Base-by-base conservation (phyloP, 306 rosid species). In the Senna siamea region DNA sequence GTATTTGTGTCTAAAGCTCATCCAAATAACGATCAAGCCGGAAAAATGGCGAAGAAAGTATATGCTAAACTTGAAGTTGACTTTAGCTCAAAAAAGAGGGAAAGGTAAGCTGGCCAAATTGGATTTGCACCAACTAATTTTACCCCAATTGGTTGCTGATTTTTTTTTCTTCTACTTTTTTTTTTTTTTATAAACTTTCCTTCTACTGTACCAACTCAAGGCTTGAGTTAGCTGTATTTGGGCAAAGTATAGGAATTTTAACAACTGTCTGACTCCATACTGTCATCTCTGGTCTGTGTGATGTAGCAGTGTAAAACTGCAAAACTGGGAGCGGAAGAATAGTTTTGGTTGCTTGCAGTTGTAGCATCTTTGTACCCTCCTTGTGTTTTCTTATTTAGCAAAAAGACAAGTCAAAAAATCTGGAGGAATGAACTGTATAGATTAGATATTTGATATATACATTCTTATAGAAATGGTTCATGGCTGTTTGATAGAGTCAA, bases 51-150 rank as follows among this genome's bases (percentile, higher is more conserved):
- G 1, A 95, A 89, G 84, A 95, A 84, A 85, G 98, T 95, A 79
- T 90, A 88, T 85, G 89, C 98, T 79, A 95, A 76, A 86, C 83
- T 95, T 72, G 99, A 95, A 86, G 98, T 88, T 64, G 99, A 95
- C 75, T 95, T 95, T 75, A 92, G 88, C 81, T 75, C 99, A 74
- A 90, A 89, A 85, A 95, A 83, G 83, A 90, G 99, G 84, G 99
- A 95, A 79, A 92, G 98, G 99, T 92, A 83, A 78, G 59, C 74
- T 72, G 81, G 59, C 69, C 69, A 61, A 74, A 47, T 19, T 77
- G 12, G 47, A 63, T 47, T 69, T 59, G 72, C 32, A 14, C 26
- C 66, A 64, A 44, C 44, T 68, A 51, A 12, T 15, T 69, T 61
- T 70, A 41, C 69, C 54, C 34, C 59, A 60, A 34, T 57, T 69